Evolutionary conservation across 805 yeast species (phyloP), one percentile per base, ranked within the genome.

Genomic region (Kuraishia capsulata): DNA sequence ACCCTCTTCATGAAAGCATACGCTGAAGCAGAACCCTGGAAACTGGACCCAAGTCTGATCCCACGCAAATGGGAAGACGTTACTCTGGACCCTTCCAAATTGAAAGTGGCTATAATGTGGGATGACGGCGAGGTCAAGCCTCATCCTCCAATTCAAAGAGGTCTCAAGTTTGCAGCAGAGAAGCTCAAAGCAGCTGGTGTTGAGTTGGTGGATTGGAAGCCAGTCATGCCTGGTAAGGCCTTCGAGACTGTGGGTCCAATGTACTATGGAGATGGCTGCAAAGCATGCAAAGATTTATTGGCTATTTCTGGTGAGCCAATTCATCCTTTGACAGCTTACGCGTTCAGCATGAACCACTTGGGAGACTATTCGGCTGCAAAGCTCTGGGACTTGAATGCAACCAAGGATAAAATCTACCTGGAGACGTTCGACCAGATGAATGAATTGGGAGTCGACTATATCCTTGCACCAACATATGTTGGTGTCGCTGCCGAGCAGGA

Each of bases 401-500:
- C 64, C 39, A 69, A 88, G 53, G 88, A 83, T 49, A 49, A 51
- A 9, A 65, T 78, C 52, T 73, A 79, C 54, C 70, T 69, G 42
- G 71, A 71, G 44, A 80, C 78, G 52, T 61, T 67, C 35, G 67
- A 71, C 34, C 68, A 61, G 50, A 65, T 81, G 53, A 64, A 70
- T 41, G 56, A 67, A 17, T 64, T 76, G 50, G 67, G 69, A 36
- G 68, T 81, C 35, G 89, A 83, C 50, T 73, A 78, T 49, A 67
- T 83, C 41, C 57, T 83, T 33, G 70, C 81, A 37, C 89, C 90
- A 43, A 71, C 77, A 5, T 76, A 78, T 56, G 73, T 70, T 41
- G 80, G 81, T 44, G 79, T 77, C 36, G 86, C 92, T n/a, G 84
- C 87, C 33, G 69, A 67, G 39, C 74, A 81, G 19, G 73, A 70